These are phyloP conservation scores for Xanthoceras sorbifolium DNA, from an alignment of 345 rosid species.

Conservation along the genomic window DNA sequence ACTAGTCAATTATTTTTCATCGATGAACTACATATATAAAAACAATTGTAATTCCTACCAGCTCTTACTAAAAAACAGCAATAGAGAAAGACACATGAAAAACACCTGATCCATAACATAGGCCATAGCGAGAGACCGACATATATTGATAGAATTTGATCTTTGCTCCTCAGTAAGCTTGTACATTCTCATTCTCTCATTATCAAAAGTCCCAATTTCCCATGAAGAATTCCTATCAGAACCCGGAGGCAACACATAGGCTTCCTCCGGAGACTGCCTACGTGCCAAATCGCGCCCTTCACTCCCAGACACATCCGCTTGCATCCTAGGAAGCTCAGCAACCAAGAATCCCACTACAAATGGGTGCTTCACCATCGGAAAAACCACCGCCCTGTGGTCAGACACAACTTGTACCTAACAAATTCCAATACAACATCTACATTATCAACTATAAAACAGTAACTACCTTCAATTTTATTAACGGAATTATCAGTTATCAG, in stretches of 20 bases:
- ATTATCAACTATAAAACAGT: background rate
- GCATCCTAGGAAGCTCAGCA: conserved; percentile 67
- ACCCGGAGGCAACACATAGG: conserved; percentile 46
- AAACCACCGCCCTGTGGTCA: conserved; percentile 71
- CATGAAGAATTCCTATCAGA: conserved; percentile 30
- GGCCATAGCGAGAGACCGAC: conserved; percentile 79
- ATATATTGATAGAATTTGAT: conserved; percentile 69
- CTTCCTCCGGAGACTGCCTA: conserved; percentile 52
- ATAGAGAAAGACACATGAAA: background rate
- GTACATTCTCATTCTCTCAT: conserved; percentile 29
- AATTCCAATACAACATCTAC: conserved; percentile 17
- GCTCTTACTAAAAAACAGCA: background rate
- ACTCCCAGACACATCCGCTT: conserved; percentile 21
- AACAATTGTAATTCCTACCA: background rate
- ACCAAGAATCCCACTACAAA: conserved; percentile 93
- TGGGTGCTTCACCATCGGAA: conserved; percentile 93
- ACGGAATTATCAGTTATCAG: background rate
- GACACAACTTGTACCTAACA: conserved; percentile 61
- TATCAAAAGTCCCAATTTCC: conserved; percentile 36
- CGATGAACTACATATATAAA: background rate
- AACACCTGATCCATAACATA: conserved; percentile 96
- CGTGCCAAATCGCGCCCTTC: conserved; percentile 33
- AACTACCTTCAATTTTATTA: conserved; percentile 1
- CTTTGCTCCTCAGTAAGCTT: conserved; percentile 64
- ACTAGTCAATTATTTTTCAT: background rate